These are phyloP conservation scores for bread wheat (Triticum aestivum) DNA, from an alignment of 176 grass and related monocot genomes.

Conservation along the genomic window IWGSC_CS_RefSeq_v2.1 NC_057809.1:542772737-542773236, in stretches of 20 bases:
- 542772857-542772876: neutral
- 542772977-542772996: too few species aligned
- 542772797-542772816: neutral
- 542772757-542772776: neutral
- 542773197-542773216: neutral
- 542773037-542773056: neutral
- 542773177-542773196: neutral
- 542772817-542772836: neutral
- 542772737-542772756: neutral
- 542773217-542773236: neutral
- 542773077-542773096: neutral
- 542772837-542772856: neutral
- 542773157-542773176: neutral
- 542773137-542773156: slow-evolving; percentile 10
- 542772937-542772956: too few species aligned
- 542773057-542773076: neutral
- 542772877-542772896: too few species aligned
- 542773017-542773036: neutral
- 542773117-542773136: slow-evolving; percentile 19
- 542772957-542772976: too few species aligned
- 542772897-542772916: neutral
- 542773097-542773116: neutral
- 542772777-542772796: neutral
- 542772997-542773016: neutral
- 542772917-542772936: too few species aligned